phyloP scores from a whole-genome alignment of 345 rosid genomes.

The Angophora floribunda region DNA sequence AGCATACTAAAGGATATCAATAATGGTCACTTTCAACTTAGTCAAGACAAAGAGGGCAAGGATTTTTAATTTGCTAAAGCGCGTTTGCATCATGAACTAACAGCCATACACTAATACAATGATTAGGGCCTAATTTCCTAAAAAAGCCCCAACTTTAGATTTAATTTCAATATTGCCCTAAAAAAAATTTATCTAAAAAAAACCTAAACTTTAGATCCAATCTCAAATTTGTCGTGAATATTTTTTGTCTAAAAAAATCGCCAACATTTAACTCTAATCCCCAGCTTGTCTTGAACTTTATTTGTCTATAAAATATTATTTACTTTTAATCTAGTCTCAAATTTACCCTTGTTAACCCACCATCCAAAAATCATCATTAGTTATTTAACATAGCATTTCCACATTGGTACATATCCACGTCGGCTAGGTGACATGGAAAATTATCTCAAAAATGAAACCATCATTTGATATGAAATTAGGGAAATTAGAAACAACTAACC shows the following conservation, averaged over 20 bases:
- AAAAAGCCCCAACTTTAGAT: neutral
- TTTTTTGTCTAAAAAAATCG: neutral
- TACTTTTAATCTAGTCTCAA: neutral
- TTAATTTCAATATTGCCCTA: neutral
- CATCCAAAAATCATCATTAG: neutral
- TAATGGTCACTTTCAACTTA: neutral
- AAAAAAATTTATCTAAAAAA: neutral
- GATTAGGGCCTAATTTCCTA: neutral
- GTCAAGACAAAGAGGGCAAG: neutral
- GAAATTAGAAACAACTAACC: neutral
- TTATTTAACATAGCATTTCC: neutral
- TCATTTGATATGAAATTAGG: neutral
- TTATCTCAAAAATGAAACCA: neutral
- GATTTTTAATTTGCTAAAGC: neutral
- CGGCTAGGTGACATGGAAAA: neutral
- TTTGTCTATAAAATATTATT: neutral
- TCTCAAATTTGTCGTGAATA: neutral
- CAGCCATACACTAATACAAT: neutral
- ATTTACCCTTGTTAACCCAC: neutral
- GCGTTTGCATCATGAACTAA: neutral
- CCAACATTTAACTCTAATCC: neutral
- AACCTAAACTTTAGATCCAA: accelerated
- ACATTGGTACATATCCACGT: neutral
- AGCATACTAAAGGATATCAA: neutral
- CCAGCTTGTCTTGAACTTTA: neutral